A percentile compares a stretch with the other conserved stretches of the same genome.
Evolutionary conservation across 1,284 basidiomycete species (phyloP).

Genomic region (Schizophyllum amplum): DNA sequence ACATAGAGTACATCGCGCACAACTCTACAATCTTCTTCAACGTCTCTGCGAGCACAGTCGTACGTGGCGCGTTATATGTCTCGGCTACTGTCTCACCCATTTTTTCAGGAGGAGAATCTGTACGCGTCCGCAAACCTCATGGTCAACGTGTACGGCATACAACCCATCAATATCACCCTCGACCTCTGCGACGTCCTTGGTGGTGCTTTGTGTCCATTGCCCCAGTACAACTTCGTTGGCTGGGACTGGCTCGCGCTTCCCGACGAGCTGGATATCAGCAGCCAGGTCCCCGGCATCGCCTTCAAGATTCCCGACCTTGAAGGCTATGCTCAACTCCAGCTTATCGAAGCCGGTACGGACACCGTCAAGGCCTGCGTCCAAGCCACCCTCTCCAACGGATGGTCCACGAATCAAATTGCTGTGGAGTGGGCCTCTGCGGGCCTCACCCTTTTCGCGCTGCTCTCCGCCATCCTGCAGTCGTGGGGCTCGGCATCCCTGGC

Average conservation of each 20-base stretch:
- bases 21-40: slow-evolving; percentile 73
- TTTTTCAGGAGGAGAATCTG: slow-evolving; percentile 55
- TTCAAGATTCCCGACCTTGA: slow-evolving; percentile 90
- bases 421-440: slow-evolving; percentile 76
- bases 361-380: slow-evolving; percentile 83
- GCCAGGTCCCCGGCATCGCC: slow-evolving; percentile 69
- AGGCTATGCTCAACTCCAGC: slow-evolving; percentile 77
- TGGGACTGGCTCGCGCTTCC: slow-evolving; percentile 73
- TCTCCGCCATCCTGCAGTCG: slow-evolving; percentile 66
- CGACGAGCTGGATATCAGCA: slow-evolving; percentile 40
- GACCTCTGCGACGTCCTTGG: slow-evolving; percentile 69
- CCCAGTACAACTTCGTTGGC: slow-evolving; percentile 80
- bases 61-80: slow-evolving; percentile 28
- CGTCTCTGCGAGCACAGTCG: slow-evolving; percentile 66
- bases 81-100: slow-evolving; percentile 19
- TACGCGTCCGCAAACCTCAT: slow-evolving; percentile 75
- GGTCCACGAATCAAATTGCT: slow-evolving; percentile 66
- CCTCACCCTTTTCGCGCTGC: slow-evolving; percentile 59
- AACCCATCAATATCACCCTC: slow-evolving; percentile 70
- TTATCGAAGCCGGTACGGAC: slow-evolving; percentile 62
- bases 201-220: slow-evolving; percentile 83
- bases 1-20: slow-evolving; percentile 63
- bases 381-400: slow-evolving; percentile 87
- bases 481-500: slow-evolving; percentile 29
- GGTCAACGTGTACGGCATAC: slow-evolving; percentile 76